Evolutionary conservation across 345 rosid genomes (phyloP).

Genomic region (Jatropha curcas): DNA sequence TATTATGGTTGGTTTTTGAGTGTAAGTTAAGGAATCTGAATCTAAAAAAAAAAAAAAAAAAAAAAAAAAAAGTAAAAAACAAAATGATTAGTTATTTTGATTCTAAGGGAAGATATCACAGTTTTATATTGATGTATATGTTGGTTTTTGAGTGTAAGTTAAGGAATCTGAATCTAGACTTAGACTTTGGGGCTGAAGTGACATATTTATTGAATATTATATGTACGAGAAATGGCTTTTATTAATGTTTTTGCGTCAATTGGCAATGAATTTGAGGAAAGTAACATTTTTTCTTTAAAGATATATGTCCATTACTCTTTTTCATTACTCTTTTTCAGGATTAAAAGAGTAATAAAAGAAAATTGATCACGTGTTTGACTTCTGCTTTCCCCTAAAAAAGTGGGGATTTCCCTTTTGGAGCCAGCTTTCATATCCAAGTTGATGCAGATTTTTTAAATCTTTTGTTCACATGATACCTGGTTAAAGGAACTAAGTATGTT

Average conservation of each 20-base stretch:
- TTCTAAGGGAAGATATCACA: not conserved
- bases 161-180: not conserved
- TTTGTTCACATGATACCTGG: constrained; percentile 35
- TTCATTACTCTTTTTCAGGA: too few relatives aligned
- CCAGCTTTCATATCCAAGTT: constrained; percentile 27
- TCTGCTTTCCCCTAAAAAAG: constrained; percentile 17
- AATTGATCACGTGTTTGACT: constrained; percentile 24
- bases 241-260: not conserved
- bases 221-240: not conserved
- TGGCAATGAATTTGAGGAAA: not conserved
- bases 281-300: not conserved
- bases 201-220: not conserved
- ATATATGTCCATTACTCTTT: not conserved
- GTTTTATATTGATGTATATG: not conserved
- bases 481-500: not conserved
- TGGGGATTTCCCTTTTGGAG: constrained; percentile 13
- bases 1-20: constrained; percentile 7
- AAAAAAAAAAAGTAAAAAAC: too few relatives aligned
- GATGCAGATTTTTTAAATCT: constrained; percentile 2
- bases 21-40: not conserved
- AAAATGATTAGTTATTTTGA: not conserved
- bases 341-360: not conserved
- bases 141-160: constrained; percentile 5
- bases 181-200: not conserved
- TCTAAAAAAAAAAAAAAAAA: too few relatives aligned